Conservation (phyloP, 345 rosid genomes). For the Populus davidiana region DNA sequence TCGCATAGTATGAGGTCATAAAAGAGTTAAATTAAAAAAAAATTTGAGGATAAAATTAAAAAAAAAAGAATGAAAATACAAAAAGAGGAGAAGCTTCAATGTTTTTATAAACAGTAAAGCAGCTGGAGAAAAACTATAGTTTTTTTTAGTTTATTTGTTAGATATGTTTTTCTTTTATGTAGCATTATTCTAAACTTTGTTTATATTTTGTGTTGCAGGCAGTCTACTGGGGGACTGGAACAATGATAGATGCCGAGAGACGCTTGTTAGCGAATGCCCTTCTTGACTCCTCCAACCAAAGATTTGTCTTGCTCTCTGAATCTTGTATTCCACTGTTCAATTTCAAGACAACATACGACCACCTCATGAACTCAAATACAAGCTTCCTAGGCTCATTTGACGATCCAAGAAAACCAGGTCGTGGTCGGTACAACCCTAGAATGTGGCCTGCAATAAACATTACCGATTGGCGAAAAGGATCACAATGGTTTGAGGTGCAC, state of each 20-base stretch:
- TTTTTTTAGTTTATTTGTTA: too few relatives aligned
- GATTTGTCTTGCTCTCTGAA: conserved; percentile 51
- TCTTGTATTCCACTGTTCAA: conserved; percentile 51
- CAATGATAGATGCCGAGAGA: conserved; percentile 51
- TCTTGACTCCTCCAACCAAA: conserved; percentile 34
- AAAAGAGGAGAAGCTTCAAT: too few relatives aligned
- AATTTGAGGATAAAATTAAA: rapidly evolving
- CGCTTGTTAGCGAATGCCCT: conserved; percentile 47
- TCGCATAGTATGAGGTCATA: too few relatives aligned
- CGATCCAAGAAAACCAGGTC: conserved; percentile 38
- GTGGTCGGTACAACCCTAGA: conserved; percentile 43
- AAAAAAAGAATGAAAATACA: too few relatives aligned
- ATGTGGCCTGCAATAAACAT: conserved; percentile 45
- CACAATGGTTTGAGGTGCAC: conserved; percentile 73
- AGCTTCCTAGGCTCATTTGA: conserved; percentile 43
- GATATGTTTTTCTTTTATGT: too few relatives aligned
- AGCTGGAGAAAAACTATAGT: too few relatives aligned
- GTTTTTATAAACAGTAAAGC: too few relatives aligned
- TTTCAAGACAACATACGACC: conserved; percentile 39
- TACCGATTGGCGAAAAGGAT: conserved; percentile 72
- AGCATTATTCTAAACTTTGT: background rate
- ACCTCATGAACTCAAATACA: conserved; percentile 36
- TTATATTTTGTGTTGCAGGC: conserved; percentile 13
- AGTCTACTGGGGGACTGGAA: conserved; percentile 42
- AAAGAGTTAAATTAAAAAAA: too few relatives aligned